Conservation (phyloP, 2,329 filamentous ascomycete genomes). For the Paraphoma sp. region DNA sequence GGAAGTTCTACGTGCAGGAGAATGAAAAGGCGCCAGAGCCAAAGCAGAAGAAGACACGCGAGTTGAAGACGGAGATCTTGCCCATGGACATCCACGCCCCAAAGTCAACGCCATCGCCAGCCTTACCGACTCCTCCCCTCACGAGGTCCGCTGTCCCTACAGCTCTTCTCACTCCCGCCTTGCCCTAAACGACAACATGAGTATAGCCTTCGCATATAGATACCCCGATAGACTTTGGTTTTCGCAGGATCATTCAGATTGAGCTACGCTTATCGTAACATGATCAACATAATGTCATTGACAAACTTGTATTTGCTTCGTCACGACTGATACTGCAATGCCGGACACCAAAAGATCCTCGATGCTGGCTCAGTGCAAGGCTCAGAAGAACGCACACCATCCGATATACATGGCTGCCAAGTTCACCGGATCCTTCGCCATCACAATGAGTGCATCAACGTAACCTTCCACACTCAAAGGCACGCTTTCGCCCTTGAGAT, state of each 20-base stretch:
- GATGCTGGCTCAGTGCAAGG: neutral
- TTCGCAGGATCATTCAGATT: neutral
- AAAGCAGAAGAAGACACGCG: slow-evolving; percentile 68
- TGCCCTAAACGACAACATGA: neutral
- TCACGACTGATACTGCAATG: no score
- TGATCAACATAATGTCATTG: no score
- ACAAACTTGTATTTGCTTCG: no score
- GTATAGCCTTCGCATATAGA: neutral
- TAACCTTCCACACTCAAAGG: slow-evolving; percentile 95
- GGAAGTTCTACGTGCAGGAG: slow-evolving; percentile 97
- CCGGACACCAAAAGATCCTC: no score
- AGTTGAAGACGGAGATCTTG: slow-evolving; percentile 66
- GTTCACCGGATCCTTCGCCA: slow-evolving; percentile 81
- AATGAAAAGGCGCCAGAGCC: slow-evolving; percentile 81
- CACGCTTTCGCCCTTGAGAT: slow-evolving; percentile 86
- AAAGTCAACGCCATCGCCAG: slow-evolving; percentile 35
- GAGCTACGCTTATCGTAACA: no score
- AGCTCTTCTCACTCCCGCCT: neutral
- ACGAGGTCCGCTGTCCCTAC: neutral
- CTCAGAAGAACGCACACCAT: slow-evolving; percentile 76
- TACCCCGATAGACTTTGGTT: neutral
- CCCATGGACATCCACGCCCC: slow-evolving; percentile 52
- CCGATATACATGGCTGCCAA: slow-evolving; percentile 96
- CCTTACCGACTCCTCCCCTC: slow-evolving; percentile 8
- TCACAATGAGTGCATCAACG: slow-evolving; percentile 91